Percentiles rank a stretch among this genome's conserved stretches.
phyloP scores from a whole-genome alignment of 345 rosid species.

The Zanthoxylum bungeanum region DNA sequence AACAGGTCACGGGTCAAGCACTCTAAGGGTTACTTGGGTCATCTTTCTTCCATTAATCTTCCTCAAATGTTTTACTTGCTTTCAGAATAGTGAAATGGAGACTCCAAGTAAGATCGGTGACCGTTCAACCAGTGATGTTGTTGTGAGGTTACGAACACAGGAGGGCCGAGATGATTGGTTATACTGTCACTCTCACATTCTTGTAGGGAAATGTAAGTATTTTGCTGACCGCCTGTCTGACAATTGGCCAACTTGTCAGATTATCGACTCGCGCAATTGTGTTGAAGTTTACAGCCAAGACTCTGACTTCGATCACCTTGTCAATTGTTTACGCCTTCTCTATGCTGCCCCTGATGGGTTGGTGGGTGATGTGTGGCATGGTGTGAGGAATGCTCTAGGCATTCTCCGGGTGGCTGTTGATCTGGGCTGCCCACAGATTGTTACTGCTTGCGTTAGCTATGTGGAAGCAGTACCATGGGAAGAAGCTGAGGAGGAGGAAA shows the following conservation, averaged over 20 bases:
- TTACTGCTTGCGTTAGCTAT: conserved; percentile 69
- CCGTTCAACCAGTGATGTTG: conserved; percentile 79
- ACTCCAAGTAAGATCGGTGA: conserved; percentile 58
- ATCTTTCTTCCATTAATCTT: conserved; percentile 2
- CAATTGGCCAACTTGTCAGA: conserved; percentile 93
- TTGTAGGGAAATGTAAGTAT: conserved; percentile 67
- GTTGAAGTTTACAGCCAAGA: conserved; percentile 85
- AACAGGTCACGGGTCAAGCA: no score
- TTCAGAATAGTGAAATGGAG: conserved; percentile 36
- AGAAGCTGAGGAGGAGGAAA: conserved; percentile 89
- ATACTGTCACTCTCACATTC: no score
- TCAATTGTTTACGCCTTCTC: conserved; percentile 70
- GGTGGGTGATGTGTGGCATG: conserved; percentile 57
- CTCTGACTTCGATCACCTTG: conserved; percentile 65
- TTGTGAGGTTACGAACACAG: conserved; percentile 74
- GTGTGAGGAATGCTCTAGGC: conserved; percentile 77
- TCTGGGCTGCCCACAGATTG: conserved; percentile 57
- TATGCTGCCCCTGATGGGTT: conserved; percentile 47
- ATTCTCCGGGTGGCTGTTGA: conserved; percentile 69
- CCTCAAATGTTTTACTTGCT: conserved; percentile 10
- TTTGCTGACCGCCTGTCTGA: conserved; percentile 88
- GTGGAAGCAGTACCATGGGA: conserved; percentile 99
- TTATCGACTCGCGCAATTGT: conserved; percentile 82
- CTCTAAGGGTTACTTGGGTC: no score
- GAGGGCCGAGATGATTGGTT: conserved; percentile 86